phyloP scores from a whole-genome alignment of 1,284 basidiomycete genomes.

The Tremellales sp. region DNA sequence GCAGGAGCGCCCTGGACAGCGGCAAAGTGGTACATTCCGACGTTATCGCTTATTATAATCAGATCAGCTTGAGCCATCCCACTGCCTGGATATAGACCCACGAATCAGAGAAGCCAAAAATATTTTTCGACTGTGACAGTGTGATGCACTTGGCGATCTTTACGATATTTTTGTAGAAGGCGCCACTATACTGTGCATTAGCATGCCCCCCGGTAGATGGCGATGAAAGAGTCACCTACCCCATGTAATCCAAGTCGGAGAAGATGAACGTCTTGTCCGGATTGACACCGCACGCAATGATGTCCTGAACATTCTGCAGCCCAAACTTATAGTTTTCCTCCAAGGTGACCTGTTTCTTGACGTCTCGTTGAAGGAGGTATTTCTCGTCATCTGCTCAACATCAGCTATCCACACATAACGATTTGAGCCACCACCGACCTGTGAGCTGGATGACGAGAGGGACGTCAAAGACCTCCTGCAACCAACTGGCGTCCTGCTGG shows the following conservation, averaged over 20 bases:
- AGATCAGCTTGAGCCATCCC: not conserved
- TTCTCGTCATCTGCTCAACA: constrained; percentile 84
- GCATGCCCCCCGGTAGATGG: not conserved
- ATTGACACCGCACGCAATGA: constrained; percentile 86
- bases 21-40: constrained; percentile 97
- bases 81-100: constrained; percentile 50
- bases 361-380: constrained; percentile 92
- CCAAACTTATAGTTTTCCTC: constrained; percentile 86
- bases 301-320: constrained; percentile 83
- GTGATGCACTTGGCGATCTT: constrained; percentile 91
- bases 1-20: constrained; percentile 96
- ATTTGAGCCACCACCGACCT: constrained; percentile 51
- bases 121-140: constrained; percentile 87
- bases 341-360: constrained; percentile 52
- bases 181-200: constrained; percentile 54
- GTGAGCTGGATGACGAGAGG: constrained; percentile 94
- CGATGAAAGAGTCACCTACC: constrained; percentile 37
- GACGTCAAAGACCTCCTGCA: constrained; percentile 94
- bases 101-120: constrained; percentile 95
- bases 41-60: constrained; percentile 72
- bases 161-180: constrained; percentile 93
- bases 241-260: constrained; percentile 83
- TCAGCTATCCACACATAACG: not conserved
- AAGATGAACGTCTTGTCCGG: constrained; percentile 96
- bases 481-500: constrained; percentile 65